These are phyloP conservation scores for Nakazawaea molendinolei DNA, from an alignment of 805 yeast species.

Conservation along the genomic window DNA sequence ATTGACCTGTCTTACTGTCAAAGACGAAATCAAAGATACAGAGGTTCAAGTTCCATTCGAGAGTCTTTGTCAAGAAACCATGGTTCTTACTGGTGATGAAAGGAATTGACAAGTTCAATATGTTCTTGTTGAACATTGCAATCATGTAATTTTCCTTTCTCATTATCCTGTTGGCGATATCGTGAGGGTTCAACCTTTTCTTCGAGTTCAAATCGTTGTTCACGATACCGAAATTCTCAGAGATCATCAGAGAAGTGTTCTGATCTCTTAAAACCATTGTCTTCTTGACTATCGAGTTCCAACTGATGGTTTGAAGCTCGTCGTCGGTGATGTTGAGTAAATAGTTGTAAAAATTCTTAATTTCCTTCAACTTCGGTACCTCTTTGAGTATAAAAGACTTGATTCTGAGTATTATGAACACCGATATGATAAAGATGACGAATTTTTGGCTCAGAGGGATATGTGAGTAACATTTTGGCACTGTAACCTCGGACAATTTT, in stretches of 20 bases:
- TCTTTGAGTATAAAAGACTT: conserved; percentile 50
- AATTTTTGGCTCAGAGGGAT: conserved; percentile 45
- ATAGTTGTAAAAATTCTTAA: conserved; percentile 68
- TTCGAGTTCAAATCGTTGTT: conserved; percentile 60
- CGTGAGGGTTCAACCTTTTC: conserved; percentile 81
- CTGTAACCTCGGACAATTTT: conserved; percentile 36
- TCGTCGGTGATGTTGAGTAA: conserved; percentile 67
- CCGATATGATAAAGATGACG: conserved; percentile 54
- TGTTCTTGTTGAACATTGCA: conserved; percentile 75
- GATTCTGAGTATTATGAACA: conserved; percentile 45
- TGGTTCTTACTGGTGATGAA: conserved; percentile 25
- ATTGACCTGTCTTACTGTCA: conserved; percentile 69
- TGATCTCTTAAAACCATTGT: conserved; percentile 71
- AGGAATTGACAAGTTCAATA: conserved; percentile 61
- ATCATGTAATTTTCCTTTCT: conserved; percentile 90
- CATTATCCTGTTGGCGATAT: conserved; percentile 93
- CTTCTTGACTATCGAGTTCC: conserved; percentile 80
- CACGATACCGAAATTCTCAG: conserved; percentile 24
- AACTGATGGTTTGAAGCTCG: conserved; percentile 87
- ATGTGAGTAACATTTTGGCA: conserved; percentile 40
- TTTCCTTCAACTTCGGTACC: conserved; percentile 60
- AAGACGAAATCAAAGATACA: conserved; percentile 85
- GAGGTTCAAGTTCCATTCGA: conserved; percentile 91
- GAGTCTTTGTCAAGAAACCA: conserved; percentile 63
- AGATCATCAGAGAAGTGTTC: conserved; percentile 73